phyloP scores from a whole-genome alignment of 306 rosid genomes.

The Corylus avellana region DNA sequence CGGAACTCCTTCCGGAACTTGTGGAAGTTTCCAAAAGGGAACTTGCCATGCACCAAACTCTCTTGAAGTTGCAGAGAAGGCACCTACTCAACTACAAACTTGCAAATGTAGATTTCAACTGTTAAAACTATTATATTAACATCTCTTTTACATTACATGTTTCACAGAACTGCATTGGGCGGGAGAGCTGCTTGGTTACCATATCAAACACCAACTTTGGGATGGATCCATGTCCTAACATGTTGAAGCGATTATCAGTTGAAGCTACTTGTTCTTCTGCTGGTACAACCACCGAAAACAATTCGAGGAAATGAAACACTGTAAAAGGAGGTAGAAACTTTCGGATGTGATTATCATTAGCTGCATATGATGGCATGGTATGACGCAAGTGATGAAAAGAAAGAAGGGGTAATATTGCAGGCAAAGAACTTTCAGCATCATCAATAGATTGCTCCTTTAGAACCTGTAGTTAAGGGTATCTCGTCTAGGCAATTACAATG shows the following conservation, averaged over 20 bases:
- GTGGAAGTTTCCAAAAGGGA: constrained; percentile 44
- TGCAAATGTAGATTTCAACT: background rate
- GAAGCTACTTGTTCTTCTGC: constrained; percentile 39
- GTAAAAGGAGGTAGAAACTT: constrained; percentile 21
- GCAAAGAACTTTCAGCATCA: constrained; percentile 17
- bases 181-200: constrained; percentile 37
- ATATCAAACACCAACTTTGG: constrained; percentile 33
- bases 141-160: background rate
- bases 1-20: constrained; percentile 40
- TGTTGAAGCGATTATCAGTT: constrained; percentile 37
- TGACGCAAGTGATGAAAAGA: constrained; percentile 14
- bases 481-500: background rate
- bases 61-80: constrained; percentile 38
- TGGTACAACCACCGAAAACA: constrained; percentile 20
- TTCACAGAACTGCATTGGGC: constrained; percentile 40
- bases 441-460: background rate
- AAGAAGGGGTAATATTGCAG: background rate
- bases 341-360: background rate
- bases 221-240: constrained; percentile 43
- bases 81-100: constrained; percentile 6
- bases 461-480: background rate
- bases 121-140: background rate
- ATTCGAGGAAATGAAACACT: constrained; percentile 30
- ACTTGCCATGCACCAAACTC: constrained; percentile 44
- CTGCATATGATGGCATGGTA: background rate